Evolutionary conservation across 345 rosid species (phyloP), one percentile per base, ranked within the genome.

Genomic region (Hypericum androsaemum): DNA sequence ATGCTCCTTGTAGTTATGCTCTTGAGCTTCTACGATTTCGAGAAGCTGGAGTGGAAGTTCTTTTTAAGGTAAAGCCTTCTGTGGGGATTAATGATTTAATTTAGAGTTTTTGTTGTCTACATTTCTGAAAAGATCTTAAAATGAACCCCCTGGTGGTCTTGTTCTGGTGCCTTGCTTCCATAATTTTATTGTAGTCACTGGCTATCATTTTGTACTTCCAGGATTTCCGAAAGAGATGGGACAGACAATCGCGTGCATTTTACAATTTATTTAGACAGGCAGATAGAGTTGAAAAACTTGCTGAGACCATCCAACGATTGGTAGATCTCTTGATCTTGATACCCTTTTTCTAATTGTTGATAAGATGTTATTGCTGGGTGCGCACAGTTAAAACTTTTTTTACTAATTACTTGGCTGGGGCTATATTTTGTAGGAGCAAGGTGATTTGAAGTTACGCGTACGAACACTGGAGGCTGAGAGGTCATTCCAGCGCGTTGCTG

Each of bases 251-350:
- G 37, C 88, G 81, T 64, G 98, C 96, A 54, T 76, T 87, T 73
- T 81, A 80, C 71, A 87, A 90, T 74, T 75, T 90, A 59, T 90
- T 90, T 74, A 82, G 98, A 68, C 98, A 90, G 75, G 95, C 92
- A 43, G 95, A 90, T 63, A 77, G 96, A 72, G 92, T 87, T 62
- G 81, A 87, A 77, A 90, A 77, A 78, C 92, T 87, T 60, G 92
- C 96, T 39, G 87, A 54, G 50, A 83, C 74, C 61, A 82, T 90
- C 62, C 84, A 84, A 72, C 76, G 82, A 72, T 63, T 90, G 89
- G 98, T 90, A 81, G 39, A 62, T 53, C 39, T 48, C 7, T 3
- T 28, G 42, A 50, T 39, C 47, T 52, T 47, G 39, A 16, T 14
- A 3, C 22, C n/a, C 16, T 5, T 47, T 53, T 37, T 51, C 12